phyloP scores from a whole-genome alignment of 2,329 filamentous ascomycete genomes.

The Zymoseptoria pseudotritici region DNA sequence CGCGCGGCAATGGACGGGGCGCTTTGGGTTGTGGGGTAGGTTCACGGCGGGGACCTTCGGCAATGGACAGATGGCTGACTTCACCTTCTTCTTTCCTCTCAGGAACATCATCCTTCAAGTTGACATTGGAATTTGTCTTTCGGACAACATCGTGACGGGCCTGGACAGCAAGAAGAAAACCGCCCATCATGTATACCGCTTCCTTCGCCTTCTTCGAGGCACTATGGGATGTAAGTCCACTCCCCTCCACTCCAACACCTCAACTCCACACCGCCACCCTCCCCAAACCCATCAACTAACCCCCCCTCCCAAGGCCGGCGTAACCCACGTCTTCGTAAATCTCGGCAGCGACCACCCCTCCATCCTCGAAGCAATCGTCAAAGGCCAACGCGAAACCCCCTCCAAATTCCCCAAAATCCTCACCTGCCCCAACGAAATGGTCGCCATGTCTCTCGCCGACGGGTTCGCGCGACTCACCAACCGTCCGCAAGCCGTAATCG shows the following conservation, averaged over 20 bases:
- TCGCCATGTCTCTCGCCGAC: conserved; percentile 70
- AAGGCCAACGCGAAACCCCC: conserved; percentile 60
- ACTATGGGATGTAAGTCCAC: conserved; percentile 55
- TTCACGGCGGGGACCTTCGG: not conserved
- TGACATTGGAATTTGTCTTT: not conserved
- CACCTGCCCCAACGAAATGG: conserved; percentile 81
- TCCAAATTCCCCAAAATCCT: conserved; percentile 64
- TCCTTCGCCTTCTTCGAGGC: conserved; percentile 79
- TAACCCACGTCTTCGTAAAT: conserved; percentile 58
- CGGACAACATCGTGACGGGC: not conserved
- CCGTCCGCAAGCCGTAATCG: conserved; percentile 67
- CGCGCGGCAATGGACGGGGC: not conserved
- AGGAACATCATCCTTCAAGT: not conserved
- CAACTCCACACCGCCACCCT: not conserved
- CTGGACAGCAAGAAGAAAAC: not conserved
- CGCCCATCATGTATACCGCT: conserved; percentile 52
- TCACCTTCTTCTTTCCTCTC: not conserved
- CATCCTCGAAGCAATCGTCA: conserved; percentile 74
- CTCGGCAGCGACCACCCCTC: conserved; percentile 66
- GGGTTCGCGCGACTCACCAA: conserved; percentile 67
- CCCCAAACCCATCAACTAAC: not conserved
- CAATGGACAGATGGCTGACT: not conserved
- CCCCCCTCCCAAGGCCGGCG: conserved; percentile 40
- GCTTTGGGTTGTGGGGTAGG: not conserved
- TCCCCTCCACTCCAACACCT: not conserved